phyloP scores from a whole-genome alignment of 2,329 filamentous ascomycete species.

The Fusarium albidum region DNA sequence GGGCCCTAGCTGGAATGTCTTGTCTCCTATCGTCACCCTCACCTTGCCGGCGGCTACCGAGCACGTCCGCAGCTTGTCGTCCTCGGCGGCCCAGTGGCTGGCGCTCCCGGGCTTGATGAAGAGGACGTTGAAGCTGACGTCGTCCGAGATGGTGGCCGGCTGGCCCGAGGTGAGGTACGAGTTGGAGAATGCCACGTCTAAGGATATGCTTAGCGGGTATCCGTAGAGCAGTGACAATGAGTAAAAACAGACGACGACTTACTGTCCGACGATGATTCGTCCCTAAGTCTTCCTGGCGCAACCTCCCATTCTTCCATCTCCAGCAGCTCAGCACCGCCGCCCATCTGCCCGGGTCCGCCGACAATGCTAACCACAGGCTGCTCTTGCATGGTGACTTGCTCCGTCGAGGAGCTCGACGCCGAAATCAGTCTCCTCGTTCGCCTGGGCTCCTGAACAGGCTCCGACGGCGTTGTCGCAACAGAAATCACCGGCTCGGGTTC shows the following conservation, averaged over 20 bases:
- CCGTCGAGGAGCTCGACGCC: neutral
- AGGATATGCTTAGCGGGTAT: neutral
- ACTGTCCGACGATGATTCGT: slow-evolving; percentile 46
- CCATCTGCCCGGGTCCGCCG: slow-evolving; percentile 5
- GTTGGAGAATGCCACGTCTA: slow-evolving; percentile 55
- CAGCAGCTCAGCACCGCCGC: slow-evolving; percentile 31
- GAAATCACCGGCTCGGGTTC: neutral
- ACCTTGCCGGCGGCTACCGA: slow-evolving; percentile 53
- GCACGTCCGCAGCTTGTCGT: slow-evolving; percentile 47
- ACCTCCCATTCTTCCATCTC: slow-evolving; percentile 56
- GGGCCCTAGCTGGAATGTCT: slow-evolving; percentile 52
- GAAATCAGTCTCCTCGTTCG: neutral
- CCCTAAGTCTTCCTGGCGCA: slow-evolving; percentile 51
- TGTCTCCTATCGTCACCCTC: slow-evolving; percentile 46
- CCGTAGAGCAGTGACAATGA: no score
- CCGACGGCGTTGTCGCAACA: neutral
- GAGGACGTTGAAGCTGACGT: slow-evolving; percentile 52
- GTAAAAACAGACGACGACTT: slow-evolving; percentile 30
- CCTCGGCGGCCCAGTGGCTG: slow-evolving; percentile 42
- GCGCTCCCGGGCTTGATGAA: slow-evolving; percentile 50
- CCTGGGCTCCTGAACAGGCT: neutral
- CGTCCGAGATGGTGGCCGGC: slow-evolving; percentile 47
- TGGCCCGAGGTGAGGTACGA: slow-evolving; percentile 50
- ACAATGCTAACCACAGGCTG: neutral
- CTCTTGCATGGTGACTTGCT: neutral